Conservation (phyloP, 2,329 filamentous ascomycete genomes). For the Chlorencoelia australis region DNA sequence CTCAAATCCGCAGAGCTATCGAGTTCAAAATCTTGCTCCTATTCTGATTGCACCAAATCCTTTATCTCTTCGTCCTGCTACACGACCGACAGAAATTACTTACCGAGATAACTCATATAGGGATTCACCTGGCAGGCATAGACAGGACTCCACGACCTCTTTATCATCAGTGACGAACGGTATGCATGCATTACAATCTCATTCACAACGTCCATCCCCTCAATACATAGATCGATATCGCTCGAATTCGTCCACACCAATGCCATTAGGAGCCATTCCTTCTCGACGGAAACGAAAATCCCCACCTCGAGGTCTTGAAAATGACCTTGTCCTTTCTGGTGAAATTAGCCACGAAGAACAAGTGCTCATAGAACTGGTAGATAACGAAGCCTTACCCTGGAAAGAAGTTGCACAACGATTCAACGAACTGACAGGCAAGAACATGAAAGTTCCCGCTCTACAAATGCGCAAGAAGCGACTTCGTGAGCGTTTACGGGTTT, state of each 20-base stretch:
- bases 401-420: slow-evolving; percentile 26
- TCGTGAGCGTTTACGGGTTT: slow-evolving; percentile 25
- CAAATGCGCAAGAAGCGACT: slow-evolving; percentile 31
- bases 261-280: background rate
- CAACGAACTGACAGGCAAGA: slow-evolving; percentile 22
- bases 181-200: no score
- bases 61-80: slow-evolving; percentile 9
- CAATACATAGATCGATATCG: no score
- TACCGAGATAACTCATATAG: slow-evolving; percentile 9
- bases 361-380: slow-evolving; percentile 26
- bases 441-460: slow-evolving; percentile 26
- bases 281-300: slow-evolving; percentile 19
- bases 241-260: slow-evolving; percentile 8
- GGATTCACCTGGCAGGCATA: no score
- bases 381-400: slow-evolving; percentile 27
- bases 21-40: slow-evolving; percentile 10
- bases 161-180: slow-evolving; percentile 17
- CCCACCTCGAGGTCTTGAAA: slow-evolving; percentile 8
- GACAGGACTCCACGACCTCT: slow-evolving; percentile 18
- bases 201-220: no score
- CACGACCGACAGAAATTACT: slow-evolving; percentile 4
- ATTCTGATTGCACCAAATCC: slow-evolving; percentile 21
- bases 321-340: slow-evolving; percentile 5
- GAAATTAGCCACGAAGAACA: slow-evolving; percentile 25
- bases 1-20: slow-evolving; percentile 5